These are phyloP conservation scores for Phialophora verrucosa DNA, from an alignment of 2,329 filamentous ascomycete species.

Conservation along the genomic window DNA sequence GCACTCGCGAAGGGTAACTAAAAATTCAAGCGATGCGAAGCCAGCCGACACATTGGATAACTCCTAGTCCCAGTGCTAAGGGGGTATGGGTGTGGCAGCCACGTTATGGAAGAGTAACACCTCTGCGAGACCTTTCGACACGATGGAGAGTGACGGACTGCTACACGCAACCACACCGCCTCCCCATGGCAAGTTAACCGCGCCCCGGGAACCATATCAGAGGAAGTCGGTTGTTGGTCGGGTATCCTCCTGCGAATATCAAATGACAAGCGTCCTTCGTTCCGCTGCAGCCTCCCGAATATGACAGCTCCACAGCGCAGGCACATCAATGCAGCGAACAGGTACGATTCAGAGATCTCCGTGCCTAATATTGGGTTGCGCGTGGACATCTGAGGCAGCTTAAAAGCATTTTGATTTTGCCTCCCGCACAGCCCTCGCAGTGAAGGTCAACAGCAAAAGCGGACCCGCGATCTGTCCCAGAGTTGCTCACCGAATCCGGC, in stretches of 20 bases:
- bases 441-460: slow-evolving; percentile 6
- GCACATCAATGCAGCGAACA: slow-evolving; percentile 9
- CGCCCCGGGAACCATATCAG: slow-evolving; percentile 15
- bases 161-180: slow-evolving; percentile 2
- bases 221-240: slow-evolving; percentile 11
- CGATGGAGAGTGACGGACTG: slow-evolving; percentile 5
- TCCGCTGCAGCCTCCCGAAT: slow-evolving; percentile 28
- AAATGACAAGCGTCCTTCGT: slow-evolving; percentile 28
- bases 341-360: slow-evolving; percentile 8
- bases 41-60: background rate
- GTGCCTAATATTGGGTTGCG: slow-evolving; percentile 1
- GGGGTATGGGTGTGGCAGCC: background rate
- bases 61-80: background rate
- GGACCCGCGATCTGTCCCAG: slow-evolving; percentile 19
- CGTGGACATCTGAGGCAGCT: slow-evolving; percentile 5
- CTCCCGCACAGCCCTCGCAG: background rate
- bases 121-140: background rate
- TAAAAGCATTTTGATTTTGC: background rate
- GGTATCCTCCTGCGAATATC: slow-evolving; percentile 23
- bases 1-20: background rate
- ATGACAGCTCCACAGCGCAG: slow-evolving; percentile 24
- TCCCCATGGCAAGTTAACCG: slow-evolving; percentile 16
- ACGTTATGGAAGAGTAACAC: slow-evolving; percentile 10
- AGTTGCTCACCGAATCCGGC: slow-evolving; percentile 13
- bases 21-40: background rate